Evolutionary conservation across 495 filamentous ascomycete genomes (phyloP), one percentile per base, ranked within the genome.

Genomic region (Monascus purpureus): DNA sequence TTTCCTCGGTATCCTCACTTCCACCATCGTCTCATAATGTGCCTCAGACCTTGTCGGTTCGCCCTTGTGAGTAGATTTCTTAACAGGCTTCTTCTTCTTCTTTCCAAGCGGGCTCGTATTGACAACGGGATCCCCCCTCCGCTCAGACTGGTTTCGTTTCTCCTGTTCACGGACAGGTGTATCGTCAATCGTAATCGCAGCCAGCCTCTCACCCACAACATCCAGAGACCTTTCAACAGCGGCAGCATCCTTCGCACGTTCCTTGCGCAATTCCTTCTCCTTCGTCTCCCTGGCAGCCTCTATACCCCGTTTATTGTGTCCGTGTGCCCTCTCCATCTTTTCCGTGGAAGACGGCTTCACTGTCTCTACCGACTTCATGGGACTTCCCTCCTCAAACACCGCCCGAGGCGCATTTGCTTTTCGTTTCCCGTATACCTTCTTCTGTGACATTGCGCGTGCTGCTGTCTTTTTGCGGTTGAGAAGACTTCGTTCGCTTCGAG

Each of bases 371-470:
- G 6, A 4, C 19, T 42, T 42, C 11, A 31, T 4, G 14, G 59
- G 61, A 28, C 59, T 63, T 13, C 43, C 38, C 25, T 61, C 41
- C 6, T 61, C 59, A 19, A 65, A 56, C 0, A 63, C 56, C 4
- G 61, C 57, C 17, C 53, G 43, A 1, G 61, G 46, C 2, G 61
- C 56, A 43, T 59, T 55, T 14, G 37, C 53, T 27, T 38, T 55
- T 29, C 56, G 47, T 30, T 65, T 65, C 7, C 61, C 61, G 22
- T 65, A 65, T 11, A 65, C 61, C 36, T 41, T 49, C 31, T 46
- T 46, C 28, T 54, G 53, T 6, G 46, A 37, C 13, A 45, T 38
- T 1, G 48, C 46, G 22, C 44, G 44, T 32, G 11, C 3, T 12
- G 29, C 17, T n/a, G 27, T 16, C 16, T 13, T 29, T n/a, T 29